Conservation (phyloP, 192 early-diverging fungal genomes). For the Coemansia sp. region DNA sequence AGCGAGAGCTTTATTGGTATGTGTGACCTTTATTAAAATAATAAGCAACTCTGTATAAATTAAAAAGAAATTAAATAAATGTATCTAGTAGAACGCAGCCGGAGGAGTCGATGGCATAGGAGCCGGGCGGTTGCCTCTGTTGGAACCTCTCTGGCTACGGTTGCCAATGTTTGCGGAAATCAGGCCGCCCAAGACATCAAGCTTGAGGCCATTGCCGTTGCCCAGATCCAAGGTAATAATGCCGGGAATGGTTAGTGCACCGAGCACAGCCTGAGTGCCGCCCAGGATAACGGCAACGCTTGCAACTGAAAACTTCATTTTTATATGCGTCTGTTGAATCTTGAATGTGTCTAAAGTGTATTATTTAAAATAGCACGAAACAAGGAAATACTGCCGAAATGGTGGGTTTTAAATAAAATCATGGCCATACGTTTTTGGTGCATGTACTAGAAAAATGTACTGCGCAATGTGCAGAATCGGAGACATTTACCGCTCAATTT, state of each 20-base stretch:
- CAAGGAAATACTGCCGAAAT: no score
- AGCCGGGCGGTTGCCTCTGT: background rate
- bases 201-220: slow-evolving; percentile 15
- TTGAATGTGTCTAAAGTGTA: no score
- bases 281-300: slow-evolving; percentile 6
- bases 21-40: no score
- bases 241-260: slow-evolving; percentile 34
- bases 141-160: slow-evolving; percentile 1
- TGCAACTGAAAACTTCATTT: slow-evolving; percentile 17
- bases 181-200: slow-evolving; percentile 40
- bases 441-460: background rate
- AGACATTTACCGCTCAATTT: background rate
- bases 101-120: background rate
- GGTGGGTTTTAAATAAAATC: no score
- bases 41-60: background rate
- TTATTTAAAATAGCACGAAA: no score
- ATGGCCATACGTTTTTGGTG: no score
- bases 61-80: background rate
- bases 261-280: slow-evolving; percentile 12
- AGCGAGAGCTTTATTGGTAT: no score
- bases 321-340: background rate
- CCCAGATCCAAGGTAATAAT: slow-evolving; percentile 33
- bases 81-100: background rate
- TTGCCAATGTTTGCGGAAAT: slow-evolving; percentile 33
- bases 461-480: background rate